These are phyloP conservation scores for Glarea lozoyensis DNA, from an alignment of 495 filamentous ascomycete species.

Conservation along the genomic window DNA sequence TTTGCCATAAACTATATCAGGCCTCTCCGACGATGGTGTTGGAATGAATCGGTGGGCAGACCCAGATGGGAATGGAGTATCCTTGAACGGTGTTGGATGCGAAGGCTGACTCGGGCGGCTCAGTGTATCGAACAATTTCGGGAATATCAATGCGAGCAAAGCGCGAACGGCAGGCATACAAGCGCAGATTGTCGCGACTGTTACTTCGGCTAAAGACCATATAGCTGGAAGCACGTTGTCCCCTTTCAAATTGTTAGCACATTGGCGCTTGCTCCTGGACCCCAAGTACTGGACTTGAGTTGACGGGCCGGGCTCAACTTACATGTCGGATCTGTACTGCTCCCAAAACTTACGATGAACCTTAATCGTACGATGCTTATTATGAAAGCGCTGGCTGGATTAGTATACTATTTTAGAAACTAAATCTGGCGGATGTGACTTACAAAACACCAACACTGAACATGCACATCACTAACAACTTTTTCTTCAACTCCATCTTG, in stretches of 20 bases:
- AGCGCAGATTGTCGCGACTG: conserved; percentile 4
- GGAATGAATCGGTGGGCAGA: not conserved
- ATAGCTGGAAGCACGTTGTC: not conserved
- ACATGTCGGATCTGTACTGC: conserved; percentile 2
- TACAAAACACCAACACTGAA: conserved; percentile 34
- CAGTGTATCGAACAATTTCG: too few species aligned
- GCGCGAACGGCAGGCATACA: conserved; percentile 2
- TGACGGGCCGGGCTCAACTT: not conserved
- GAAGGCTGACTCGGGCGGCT: not conserved
- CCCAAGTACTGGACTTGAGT: not conserved
- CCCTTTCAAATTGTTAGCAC: not conserved
- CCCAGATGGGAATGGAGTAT: too few species aligned
- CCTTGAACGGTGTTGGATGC: not conserved
- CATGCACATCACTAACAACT: conserved; percentile 30
- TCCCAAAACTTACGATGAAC: not conserved
- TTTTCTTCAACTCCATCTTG: conserved; percentile 24
- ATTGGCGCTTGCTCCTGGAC: not conserved
- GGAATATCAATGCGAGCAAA: not conserved
- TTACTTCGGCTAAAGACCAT: conserved; percentile 2
- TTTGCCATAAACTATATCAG: not conserved
- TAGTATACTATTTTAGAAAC: not conserved
- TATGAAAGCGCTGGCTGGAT: not conserved
- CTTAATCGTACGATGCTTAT: not conserved
- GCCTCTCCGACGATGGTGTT: not conserved
- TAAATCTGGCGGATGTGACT: conserved; percentile 5